Percentiles rank a stretch among this genome's conserved stretches.
These are phyloP conservation scores for Dillenia turbinata DNA, from an alignment of 164 flowering plant species.

Conservation along the genomic window DNA sequence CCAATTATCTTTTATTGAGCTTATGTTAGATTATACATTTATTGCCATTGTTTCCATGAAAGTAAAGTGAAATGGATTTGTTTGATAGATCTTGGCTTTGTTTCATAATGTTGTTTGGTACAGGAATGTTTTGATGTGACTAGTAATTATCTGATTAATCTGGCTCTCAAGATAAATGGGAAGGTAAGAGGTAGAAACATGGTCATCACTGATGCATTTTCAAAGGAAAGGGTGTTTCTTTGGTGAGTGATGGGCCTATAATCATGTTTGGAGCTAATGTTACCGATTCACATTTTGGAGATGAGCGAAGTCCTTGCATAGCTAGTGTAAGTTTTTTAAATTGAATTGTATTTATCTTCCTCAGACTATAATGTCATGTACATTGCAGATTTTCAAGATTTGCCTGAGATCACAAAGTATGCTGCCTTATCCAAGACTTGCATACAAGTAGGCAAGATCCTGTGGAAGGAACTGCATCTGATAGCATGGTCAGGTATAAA, in stretches of 20 bases:
- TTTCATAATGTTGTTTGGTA: slow-evolving; percentile 86
- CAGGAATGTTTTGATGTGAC: slow-evolving; percentile 75
- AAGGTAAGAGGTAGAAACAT: slow-evolving; percentile 97
- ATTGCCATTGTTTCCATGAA: slow-evolving; percentile 14
- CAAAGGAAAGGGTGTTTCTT: slow-evolving; percentile 63
- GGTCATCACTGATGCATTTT: slow-evolving; percentile 85
- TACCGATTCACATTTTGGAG: slow-evolving; percentile 98
- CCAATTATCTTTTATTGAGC: neutral
- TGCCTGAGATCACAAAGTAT: slow-evolving; percentile 81
- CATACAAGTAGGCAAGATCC: slow-evolving; percentile 70
- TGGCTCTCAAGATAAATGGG: slow-evolving; percentile 86
- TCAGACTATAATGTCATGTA: slow-evolving; percentile 5
- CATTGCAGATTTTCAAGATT: slow-evolving; percentile 89
- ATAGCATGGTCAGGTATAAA: slow-evolving; percentile 72
- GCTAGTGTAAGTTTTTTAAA: slow-evolving; percentile 61
- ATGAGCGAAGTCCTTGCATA: slow-evolving; percentile 93
- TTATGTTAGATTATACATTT: neutral
- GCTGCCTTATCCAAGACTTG: slow-evolving; percentile 76
- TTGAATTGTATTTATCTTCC: neutral
- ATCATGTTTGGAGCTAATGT: slow-evolving; percentile 99
- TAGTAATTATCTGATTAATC: slow-evolving; percentile 85
- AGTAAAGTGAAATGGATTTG: slow-evolving; percentile 90
- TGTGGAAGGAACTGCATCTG: slow-evolving; percentile 46
- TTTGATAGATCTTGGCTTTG: slow-evolving; percentile 90
- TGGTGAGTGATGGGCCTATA: slow-evolving; percentile 83